Evolutionary conservation across 2,329 filamentous ascomycete genomes (phyloP).

Genomic region (Phoma herbarum): DNA sequence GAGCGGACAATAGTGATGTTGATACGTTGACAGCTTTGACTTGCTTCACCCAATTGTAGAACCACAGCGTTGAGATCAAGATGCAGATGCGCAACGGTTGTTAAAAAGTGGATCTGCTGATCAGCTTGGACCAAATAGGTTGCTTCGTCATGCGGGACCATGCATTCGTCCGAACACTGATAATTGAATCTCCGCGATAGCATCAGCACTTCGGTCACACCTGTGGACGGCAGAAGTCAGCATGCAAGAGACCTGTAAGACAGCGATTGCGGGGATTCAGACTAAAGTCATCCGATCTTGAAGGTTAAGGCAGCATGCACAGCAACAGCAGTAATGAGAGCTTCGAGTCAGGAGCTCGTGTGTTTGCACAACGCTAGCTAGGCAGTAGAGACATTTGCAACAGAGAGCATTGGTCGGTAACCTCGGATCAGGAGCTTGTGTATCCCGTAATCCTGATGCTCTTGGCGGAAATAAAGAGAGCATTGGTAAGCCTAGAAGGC

Average conservation of each 20-base stretch:
- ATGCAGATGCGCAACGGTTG: constrained; percentile 6
- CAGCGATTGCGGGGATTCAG: not conserved
- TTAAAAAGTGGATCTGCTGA: constrained; percentile 10
- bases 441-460: constrained; percentile 23
- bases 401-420: constrained; percentile 23
- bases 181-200: constrained; percentile 7
- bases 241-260: constrained; percentile 1
- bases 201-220: constrained; percentile 12
- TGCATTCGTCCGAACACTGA: constrained; percentile 14
- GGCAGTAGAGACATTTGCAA: constrained; percentile 12
- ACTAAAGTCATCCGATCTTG: not conserved
- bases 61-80: constrained; percentile 1
- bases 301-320: not conserved
- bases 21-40: not conserved
- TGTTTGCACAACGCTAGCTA: constrained; percentile 15
- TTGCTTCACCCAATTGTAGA: not conserved
- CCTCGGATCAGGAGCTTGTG: constrained; percentile 29
- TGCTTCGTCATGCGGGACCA: constrained; percentile 17
- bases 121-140: constrained; percentile 16
- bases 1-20: not conserved
- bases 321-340: not conserved
- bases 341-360: constrained; percentile 3
- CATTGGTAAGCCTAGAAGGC: constrained; percentile 34
- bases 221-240: not conserved
- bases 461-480: constrained; percentile 23